Base-by-base conservation (phyloP, 1,284 basidiomycete species). In the Moesziomyces sp. region DNA sequence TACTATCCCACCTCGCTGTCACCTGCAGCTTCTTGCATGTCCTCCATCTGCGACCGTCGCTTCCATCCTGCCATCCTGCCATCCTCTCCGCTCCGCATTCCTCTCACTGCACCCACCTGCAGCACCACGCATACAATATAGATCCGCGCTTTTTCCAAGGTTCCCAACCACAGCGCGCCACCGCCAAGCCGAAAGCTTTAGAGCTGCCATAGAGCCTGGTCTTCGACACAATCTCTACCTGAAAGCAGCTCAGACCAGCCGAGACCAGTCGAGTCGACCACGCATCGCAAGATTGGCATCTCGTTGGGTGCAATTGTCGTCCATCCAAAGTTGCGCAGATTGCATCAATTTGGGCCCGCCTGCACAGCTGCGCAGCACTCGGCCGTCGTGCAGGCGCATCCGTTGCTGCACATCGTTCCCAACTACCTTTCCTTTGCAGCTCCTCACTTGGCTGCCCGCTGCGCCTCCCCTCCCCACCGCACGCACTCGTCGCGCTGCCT, bases 391-490 rank as follows among this genome's bases (percentile, higher is more conserved):
- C 35, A 38, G 23, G 23, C 55, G 50, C 62, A 51, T 53, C 53
- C 42, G 46, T 56, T 42, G 58, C 57, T 23, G 42, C 51, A 49
- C 42, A 30, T 43, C 26, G 30, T 67, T 67, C 54, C 49, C 26
- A 40, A 18, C 38, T 40, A 30, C 21, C 53, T 47, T 63, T 67
- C 64, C 53, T 46, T 61, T 67, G 58, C 64, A 67, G 54, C 43
- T 40, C 11, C 44, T 51, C 47, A 38, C 40, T 58, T 55, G 50
- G 35, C 43, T 28, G 26, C 26, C 26, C 26, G 26, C 26, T 28
- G 26, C 26, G 26, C 26, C 26, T 23, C 35, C 19, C 38, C 1
- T 18, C 34, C 16, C 43, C 47, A 28, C 19, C 30, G 35, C 59
- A 40, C 42, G 13, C 30, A 13, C 30, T 34, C 26, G 3, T 50